These are phyloP conservation scores for Ustulina deusta DNA, from an alignment of 2,329 filamentous ascomycete species.

Conservation along the genomic window DNA sequence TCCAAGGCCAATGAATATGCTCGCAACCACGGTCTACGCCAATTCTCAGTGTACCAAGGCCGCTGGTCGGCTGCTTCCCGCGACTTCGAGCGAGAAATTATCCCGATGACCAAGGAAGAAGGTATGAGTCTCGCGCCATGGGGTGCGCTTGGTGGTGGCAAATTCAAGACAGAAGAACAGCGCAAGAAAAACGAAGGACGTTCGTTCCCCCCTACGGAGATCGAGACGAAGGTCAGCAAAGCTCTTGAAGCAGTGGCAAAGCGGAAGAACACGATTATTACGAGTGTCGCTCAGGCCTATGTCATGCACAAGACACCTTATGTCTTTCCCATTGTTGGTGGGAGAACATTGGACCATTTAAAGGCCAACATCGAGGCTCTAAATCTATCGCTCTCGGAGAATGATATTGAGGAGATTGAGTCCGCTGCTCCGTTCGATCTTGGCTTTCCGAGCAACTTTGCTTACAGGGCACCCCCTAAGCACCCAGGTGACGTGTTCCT, in stretches of 20 bases:
- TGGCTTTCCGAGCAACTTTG: slow-evolving; percentile 69
- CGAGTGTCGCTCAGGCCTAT: slow-evolving; percentile 68
- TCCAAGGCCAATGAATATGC: slow-evolving; percentile 77
- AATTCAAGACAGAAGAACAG: slow-evolving; percentile 59
- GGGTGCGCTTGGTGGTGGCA: slow-evolving; percentile 68
- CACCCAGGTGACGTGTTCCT: slow-evolving; percentile 59
- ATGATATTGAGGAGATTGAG: slow-evolving; percentile 68
- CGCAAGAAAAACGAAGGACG: slow-evolving; percentile 60
- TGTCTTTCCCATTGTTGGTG: slow-evolving; percentile 66
- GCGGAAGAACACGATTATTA: slow-evolving; percentile 67
- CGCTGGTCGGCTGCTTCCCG: slow-evolving; percentile 71
- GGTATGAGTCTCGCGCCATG: slow-evolving; percentile 72
- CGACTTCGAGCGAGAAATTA: slow-evolving; percentile 77
- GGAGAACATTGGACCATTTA: slow-evolving; percentile 64
- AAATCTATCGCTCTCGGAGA: slow-evolving; percentile 60
- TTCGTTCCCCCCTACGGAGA: slow-evolving; percentile 58
- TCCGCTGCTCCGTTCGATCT: slow-evolving; percentile 63
- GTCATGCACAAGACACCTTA: slow-evolving; percentile 63
- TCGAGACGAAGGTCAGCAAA: slow-evolving; percentile 65
- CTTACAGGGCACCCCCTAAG: slow-evolving; percentile 57
- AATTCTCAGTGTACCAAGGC: slow-evolving; percentile 77
- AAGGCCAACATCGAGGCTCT: slow-evolving; percentile 68
- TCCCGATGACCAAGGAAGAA: slow-evolving; percentile 72
- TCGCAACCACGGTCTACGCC: slow-evolving; percentile 74
- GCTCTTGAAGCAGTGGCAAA: slow-evolving; percentile 71